These are phyloP conservation scores for Wickerhamiella pararugosa DNA, from an alignment of 1,139 yeast species.

Conservation along the genomic window DNA sequence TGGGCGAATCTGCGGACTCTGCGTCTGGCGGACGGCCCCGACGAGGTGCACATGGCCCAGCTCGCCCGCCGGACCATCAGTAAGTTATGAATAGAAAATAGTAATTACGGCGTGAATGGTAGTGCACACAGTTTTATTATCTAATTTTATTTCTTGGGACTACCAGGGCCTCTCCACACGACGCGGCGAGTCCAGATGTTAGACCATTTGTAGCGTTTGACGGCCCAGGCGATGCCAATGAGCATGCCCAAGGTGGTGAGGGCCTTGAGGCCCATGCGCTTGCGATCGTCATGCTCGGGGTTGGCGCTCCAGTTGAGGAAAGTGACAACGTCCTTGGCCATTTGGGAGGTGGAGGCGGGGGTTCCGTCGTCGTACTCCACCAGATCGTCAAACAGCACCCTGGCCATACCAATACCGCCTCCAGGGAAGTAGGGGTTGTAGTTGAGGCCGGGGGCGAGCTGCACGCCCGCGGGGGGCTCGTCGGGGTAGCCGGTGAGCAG, in stretches of 20 bases:
- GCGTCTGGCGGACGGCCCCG: conserved; percentile 64
- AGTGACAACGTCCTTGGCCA: conserved; percentile 95
- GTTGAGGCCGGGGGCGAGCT: conserved; percentile 82
- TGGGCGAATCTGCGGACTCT: conserved; percentile 45
- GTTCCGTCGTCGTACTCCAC: conserved; percentile 99
- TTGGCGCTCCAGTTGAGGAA: conserved; percentile 98
- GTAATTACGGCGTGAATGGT: not conserved
- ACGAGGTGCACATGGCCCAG: conserved; percentile 54
- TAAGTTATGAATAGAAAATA: not conserved
- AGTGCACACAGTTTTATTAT: not conserved
- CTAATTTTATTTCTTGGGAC: conserved; percentile 12
- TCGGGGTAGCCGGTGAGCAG: conserved; percentile 98
- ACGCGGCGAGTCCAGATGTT: conserved; percentile 91
- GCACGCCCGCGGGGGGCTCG: conserved; percentile 96
- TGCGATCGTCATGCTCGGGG: conserved; percentile 98
- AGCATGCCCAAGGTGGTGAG: conserved; percentile 63
- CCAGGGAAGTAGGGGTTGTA: conserved; percentile 99
- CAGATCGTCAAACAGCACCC: conserved; percentile 91
- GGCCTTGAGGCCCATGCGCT: conserved; percentile 93
- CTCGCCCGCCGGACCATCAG: conserved; percentile 31
- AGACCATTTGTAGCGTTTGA: conserved; percentile 97
- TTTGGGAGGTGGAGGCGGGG: conserved; percentile 94
- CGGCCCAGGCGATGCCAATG: conserved; percentile 76
- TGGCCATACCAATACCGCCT: conserved; percentile 98
- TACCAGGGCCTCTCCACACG: conserved; percentile 31